phyloP scores from a whole-genome alignment of 345 rosid species.

The Syzygium oleosum region DNA sequence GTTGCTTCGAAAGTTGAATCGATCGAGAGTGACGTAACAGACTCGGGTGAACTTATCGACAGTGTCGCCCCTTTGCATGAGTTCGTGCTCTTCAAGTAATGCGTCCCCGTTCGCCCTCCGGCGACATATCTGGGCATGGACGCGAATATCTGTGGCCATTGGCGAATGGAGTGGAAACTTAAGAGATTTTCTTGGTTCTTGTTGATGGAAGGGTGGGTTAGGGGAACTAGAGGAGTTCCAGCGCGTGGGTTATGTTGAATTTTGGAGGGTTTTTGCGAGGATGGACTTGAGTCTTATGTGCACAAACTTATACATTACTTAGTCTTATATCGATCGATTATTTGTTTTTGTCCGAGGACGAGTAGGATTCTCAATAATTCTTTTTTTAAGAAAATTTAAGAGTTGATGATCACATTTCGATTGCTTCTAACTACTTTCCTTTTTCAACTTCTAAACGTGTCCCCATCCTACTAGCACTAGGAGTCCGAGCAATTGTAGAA shows the following conservation, averaged over 20 bases:
- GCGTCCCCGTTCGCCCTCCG: neutral
- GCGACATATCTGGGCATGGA: neutral
- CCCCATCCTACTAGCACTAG: neutral
- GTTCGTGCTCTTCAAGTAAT: neutral
- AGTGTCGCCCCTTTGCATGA: neutral
- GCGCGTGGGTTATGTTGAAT: neutral
- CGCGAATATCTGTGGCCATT: neutral
- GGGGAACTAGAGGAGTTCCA: neutral
- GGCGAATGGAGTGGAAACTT: neutral
- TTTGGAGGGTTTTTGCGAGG: neutral
- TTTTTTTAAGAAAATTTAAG: neutral
- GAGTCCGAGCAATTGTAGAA: neutral
- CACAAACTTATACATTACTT: neutral
- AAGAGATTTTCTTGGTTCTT: neutral
- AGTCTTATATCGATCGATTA: neutral
- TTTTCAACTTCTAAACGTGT: neutral
- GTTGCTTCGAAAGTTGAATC: neutral
- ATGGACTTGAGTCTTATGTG: neutral
- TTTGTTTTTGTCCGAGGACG: neutral
- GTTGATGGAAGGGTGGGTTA: neutral
- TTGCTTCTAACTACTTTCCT: neutral
- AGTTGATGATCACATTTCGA: neutral
- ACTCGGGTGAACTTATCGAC: neutral
- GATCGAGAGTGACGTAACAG: neutral
- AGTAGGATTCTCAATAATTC: neutral